Base-by-base conservation (phyloP, 2,329 filamentous ascomycete species). In the Ophiostoma perfectum region DNA sequence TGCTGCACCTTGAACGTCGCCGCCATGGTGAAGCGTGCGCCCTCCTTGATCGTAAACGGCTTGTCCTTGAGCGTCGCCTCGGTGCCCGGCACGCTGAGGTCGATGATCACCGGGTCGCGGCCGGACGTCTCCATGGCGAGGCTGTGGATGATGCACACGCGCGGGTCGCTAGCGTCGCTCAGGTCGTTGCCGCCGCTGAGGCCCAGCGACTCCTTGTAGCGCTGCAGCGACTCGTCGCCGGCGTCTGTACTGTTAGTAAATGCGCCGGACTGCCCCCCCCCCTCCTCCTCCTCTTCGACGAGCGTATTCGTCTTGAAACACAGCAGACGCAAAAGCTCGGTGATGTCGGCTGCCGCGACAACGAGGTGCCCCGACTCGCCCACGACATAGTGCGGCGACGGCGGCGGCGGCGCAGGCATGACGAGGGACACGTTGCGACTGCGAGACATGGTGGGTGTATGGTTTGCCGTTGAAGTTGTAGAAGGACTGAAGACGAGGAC, bases 31-130 rank as follows among this genome's bases (percentile, higher is more conserved):
- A 98, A 99, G 74, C 88, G 90, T 74, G 90, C 87, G 68, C 92
- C 93, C 80, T 98, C 95, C 85, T 98, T 99, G 83, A 99, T 97
- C 77, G 87, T 94, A 83, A 99, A 99, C 14, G 95, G 95, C 78
- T 95, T 90, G 77, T 92, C 85, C 83, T 96, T 96, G 73, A 99
- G 89, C 14, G 84, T 86, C 3, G 86, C 83, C 75, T 97, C 85
- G 71, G 91, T 88, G 69, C 89, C 91, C 36, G 90, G 84, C 7
- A 85, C 79, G 69, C 88, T 90, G 58, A 98, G 88, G 76, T 98
- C 92, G 79, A 99, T 94, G 74, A 90, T 90, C 75, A 97, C 94
- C 75, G 96, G 91, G 6, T 83, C 77, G 65, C 93, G 93, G 70
- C 92, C 94, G 72, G 90, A 85, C 45, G 93, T 88, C 77, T 97